Evolutionary conservation across 2,329 filamentous ascomycete species (phyloP).

Genomic region (Epichloe hybrida): DNA sequence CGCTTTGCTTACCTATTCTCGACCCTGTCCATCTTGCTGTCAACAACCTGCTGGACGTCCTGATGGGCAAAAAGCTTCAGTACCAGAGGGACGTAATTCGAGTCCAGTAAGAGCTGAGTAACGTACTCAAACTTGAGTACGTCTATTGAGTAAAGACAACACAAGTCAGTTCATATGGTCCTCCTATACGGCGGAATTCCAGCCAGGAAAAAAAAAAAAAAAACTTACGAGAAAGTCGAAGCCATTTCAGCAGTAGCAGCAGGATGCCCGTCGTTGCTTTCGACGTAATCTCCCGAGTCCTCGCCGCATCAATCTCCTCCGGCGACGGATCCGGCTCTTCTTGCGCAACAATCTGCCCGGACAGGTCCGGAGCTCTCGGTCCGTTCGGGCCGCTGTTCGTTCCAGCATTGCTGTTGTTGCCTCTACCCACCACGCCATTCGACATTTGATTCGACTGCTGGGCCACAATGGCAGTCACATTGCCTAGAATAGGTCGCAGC

Average conservation of each 20-base stretch:
- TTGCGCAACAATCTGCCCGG: slow-evolving; percentile 18
- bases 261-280: slow-evolving; percentile 89
- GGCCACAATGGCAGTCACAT: slow-evolving; percentile 72
- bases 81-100: slow-evolving; percentile 85
- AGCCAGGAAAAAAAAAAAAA: not conserved
- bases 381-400: slow-evolving; percentile 25
- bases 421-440: slow-evolving; percentile 26
- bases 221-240: slow-evolving; percentile 75
- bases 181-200: too few relatives aligned
- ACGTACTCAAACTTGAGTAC: slow-evolving; percentile 93
- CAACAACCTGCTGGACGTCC: slow-evolving; percentile 81
- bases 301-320: slow-evolving; percentile 70
- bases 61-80: slow-evolving; percentile 90
- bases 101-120: slow-evolving; percentile 83
- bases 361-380: slow-evolving; percentile 19
- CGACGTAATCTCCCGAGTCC: slow-evolving; percentile 73
- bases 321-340: slow-evolving; percentile 37
- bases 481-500: slow-evolving; percentile 73
- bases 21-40: slow-evolving; percentile 69
- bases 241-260: slow-evolving; percentile 85
- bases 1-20: slow-evolving; percentile 53
- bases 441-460: slow-evolving; percentile 38
- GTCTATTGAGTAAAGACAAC: slow-evolving; percentile 36
- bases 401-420: slow-evolving; percentile 21
- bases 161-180: not conserved